Evolutionary conservation across 805 yeast species (phyloP).

Genomic region (Sungouiella blattae): DNA sequence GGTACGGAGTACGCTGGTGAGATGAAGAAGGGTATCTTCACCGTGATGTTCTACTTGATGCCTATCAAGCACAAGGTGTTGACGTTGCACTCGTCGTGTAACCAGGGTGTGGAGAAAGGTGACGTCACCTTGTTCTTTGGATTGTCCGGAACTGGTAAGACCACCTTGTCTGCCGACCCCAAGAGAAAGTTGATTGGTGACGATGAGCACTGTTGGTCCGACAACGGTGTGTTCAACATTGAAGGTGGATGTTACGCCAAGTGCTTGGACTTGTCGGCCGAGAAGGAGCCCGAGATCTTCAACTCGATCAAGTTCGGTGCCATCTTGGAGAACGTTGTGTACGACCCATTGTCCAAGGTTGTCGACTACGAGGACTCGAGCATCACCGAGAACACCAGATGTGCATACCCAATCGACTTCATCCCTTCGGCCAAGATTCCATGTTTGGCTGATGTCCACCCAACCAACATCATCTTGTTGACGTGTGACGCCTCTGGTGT

Average conservation of each 20-base stretch:
- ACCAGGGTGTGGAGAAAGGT: constrained; percentile 76
- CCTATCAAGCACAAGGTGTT: constrained; percentile 88
- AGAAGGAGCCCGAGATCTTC: constrained; percentile 97
- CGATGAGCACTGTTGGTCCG: constrained; percentile 99
- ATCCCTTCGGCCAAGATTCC: constrained; percentile 96
- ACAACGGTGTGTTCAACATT: constrained; percentile 95
- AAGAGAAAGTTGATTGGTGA: constrained; percentile 92
- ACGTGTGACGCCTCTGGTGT: constrained; percentile 99
- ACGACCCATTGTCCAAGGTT: constrained; percentile 70
- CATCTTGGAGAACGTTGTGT: constrained; percentile 88
- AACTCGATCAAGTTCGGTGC: constrained; percentile 93
- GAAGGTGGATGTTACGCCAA: constrained; percentile 99
- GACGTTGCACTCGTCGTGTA: constrained; percentile 92
- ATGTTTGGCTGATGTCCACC: constrained; percentile 85
- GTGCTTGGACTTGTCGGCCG: constrained; percentile 83
- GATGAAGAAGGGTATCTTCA: constrained; percentile 98
- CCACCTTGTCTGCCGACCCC: constrained; percentile 95
- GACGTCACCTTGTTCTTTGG: constrained; percentile 97
- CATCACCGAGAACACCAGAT: constrained; percentile 95
- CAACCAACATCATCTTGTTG: constrained; percentile 84
- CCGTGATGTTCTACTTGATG: constrained; percentile 98
- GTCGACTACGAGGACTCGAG: constrained; percentile 82
- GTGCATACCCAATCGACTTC: constrained; percentile 97
- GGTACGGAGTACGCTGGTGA: constrained; percentile 99
- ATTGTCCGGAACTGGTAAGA: constrained; percentile 96